These are phyloP conservation scores for Saccharata proteae DNA, from an alignment of 2,329 filamentous ascomycete genomes.

Conservation along the genomic window DNA sequence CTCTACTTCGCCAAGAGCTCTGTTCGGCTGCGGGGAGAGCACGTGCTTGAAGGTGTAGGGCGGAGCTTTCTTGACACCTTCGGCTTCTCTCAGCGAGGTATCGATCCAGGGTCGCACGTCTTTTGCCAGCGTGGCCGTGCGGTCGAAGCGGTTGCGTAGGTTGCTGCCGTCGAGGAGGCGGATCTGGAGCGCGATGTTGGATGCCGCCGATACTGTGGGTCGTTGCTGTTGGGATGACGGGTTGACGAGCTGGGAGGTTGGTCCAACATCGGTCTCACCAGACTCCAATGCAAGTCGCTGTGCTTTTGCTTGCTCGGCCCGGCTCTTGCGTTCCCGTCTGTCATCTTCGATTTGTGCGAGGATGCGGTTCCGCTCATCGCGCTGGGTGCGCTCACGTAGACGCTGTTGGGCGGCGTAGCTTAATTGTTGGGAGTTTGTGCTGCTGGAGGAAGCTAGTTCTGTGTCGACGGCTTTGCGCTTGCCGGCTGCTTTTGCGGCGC, in stretches of 20 bases:
- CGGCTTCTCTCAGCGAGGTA: slow-evolving; percentile 32
- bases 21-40: slow-evolving; percentile 64
- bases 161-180: slow-evolving; percentile 75
- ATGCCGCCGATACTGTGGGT: slow-evolving; percentile 19
- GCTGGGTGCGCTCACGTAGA: slow-evolving; percentile 50
- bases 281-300: slow-evolving; percentile 24
- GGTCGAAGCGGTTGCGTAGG: slow-evolving; percentile 59
- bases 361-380: slow-evolving; percentile 58
- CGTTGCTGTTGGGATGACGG: slow-evolving; percentile 9
- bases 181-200: slow-evolving; percentile 52
- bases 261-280: too few species aligned
- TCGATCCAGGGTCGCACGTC: slow-evolving; percentile 73
- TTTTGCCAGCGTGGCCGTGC: slow-evolving; percentile 46
- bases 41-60: slow-evolving; percentile 81
- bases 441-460: slow-evolving; percentile 21
- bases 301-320: slow-evolving; percentile 21
- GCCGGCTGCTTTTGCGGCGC: slow-evolving; percentile 19
- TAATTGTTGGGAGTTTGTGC: slow-evolving; percentile 26
- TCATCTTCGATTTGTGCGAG: slow-evolving; percentile 67
- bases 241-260: slow-evolving; percentile 4
- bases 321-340: slow-evolving; percentile 50
- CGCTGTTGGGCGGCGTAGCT: slow-evolving; percentile 45
- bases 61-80: too few species aligned
- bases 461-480: slow-evolving; percentile 32
- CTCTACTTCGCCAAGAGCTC: slow-evolving; percentile 60